Evolutionary conservation across 345 rosid genomes (phyloP).

Genomic region (Dipteronia dyeriana): DNA sequence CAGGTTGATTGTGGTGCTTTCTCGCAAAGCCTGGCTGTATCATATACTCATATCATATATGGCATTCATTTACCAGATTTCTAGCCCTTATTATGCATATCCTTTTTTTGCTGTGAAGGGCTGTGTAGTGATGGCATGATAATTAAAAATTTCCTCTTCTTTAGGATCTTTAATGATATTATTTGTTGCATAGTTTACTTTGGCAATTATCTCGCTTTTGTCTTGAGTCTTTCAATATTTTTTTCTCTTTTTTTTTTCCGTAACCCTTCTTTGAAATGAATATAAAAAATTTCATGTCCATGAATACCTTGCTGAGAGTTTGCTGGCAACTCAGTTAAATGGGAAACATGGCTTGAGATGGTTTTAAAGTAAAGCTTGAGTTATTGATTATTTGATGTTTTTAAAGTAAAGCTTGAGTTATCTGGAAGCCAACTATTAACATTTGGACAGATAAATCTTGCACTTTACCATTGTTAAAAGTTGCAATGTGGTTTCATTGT

Average conservation of each 20-base stretch:
- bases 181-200: slow-evolving; percentile 5
- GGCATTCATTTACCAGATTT: background rate
- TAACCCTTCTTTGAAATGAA: background rate
- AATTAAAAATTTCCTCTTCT: background rate
- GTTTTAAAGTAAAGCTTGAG: background rate
- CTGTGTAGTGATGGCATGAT: background rate
- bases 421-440: slow-evolving; percentile 1
- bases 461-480: background rate
- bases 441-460: background rate
- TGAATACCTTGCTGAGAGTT: background rate
- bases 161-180: background rate
- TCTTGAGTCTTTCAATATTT: background rate
- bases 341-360: background rate
- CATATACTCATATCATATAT: background rate
- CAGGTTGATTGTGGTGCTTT: slow-evolving; percentile 7
- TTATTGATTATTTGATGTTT: background rate
- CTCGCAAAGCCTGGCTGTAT: slow-evolving; percentile 1
- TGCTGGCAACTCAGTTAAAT: background rate
- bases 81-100: background rate
- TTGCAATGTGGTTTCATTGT: slow-evolving; percentile 5
- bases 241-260: background rate
- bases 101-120: slow-evolving; percentile 6
- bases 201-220: background rate
- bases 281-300: background rate
- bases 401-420: background rate